Conservation (phyloP, 257 asterid genomes). For the Linderniella brevidens region DNA sequence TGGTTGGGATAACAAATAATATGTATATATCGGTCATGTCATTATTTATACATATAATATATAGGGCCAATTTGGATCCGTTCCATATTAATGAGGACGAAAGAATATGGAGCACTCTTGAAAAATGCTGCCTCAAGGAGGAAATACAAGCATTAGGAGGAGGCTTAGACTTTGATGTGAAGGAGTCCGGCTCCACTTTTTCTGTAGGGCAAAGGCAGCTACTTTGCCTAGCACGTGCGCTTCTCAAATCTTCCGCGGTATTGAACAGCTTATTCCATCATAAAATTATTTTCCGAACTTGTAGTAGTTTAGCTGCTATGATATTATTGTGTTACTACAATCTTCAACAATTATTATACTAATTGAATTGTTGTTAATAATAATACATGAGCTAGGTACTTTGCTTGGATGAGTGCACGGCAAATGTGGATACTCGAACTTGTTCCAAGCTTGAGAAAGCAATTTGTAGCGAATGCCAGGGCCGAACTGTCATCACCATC, state of each 20-base stretch:
- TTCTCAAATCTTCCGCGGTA: constrained; percentile 74
- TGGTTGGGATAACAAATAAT: no score
- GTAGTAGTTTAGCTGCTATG: not conserved
- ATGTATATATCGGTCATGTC: no score
- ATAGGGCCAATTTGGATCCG: constrained; percentile 79
- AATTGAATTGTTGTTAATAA: no score
- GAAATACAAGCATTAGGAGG: constrained; percentile 82
- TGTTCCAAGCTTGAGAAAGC: constrained; percentile 65
- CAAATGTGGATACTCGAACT: constrained; percentile 72
- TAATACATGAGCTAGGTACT: no score
- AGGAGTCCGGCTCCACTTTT: constrained; percentile 66
- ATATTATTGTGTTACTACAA: constrained; percentile 2
- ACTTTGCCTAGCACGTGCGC: constrained; percentile 85
- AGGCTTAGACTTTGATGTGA: constrained; percentile 38
- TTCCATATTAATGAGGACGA: constrained; percentile 28
- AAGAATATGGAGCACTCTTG: constrained; percentile 52
- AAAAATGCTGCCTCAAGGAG: constrained; percentile 69
- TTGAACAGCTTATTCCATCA: not conserved
- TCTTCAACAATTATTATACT: no score
- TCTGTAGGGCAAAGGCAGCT: constrained; percentile 99
- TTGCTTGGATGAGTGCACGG: constrained; percentile 88
- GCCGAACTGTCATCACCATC: constrained; percentile 53
- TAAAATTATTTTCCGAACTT: not conserved
- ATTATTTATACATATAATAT: not conserved
- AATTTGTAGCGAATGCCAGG: constrained; percentile 37